phyloP scores from a whole-genome alignment of 148 eudicot genomes.

The Pharnaceum exiguum region DNA sequence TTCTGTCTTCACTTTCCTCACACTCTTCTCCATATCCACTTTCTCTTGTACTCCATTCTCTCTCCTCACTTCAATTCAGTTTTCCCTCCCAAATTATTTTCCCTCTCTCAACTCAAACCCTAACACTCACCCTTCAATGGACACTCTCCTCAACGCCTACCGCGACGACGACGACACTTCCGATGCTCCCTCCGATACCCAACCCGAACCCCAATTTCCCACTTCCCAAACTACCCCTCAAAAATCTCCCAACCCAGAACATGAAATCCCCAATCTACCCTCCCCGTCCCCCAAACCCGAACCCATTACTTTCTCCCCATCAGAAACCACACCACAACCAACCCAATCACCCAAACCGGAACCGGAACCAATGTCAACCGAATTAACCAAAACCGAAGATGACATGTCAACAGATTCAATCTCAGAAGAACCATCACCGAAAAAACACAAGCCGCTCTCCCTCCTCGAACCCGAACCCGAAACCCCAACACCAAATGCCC shows the following conservation, averaged over 20 bases:
- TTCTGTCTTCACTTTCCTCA: too few relatives aligned
- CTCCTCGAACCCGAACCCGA: constrained; percentile 2
- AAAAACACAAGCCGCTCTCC: constrained; percentile 10
- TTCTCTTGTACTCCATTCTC: neutral
- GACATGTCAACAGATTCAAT: constrained; percentile 27
- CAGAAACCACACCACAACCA: neutral
- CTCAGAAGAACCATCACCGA: constrained; percentile 14
- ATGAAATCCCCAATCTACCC: neutral
- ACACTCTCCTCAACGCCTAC: constrained; percentile 26
- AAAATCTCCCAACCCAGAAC: neutral
- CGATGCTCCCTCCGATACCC: neutral
- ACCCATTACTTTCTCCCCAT: neutral
- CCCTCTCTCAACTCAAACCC: neutral
- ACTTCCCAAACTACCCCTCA: neutral
- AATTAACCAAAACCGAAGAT: constrained; percentile 1
- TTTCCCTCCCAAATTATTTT: neutral
- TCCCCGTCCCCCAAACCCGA: neutral
- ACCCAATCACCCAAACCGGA: neutral
- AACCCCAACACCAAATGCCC: neutral
- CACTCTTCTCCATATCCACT: neutral
- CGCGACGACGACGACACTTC: constrained; percentile 16
- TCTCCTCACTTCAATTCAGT: too few relatives aligned
- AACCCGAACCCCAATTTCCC: neutral
- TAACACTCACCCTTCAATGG: constrained; percentile 15
- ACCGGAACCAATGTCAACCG: constrained; percentile 5